Evolutionary conservation across 139 green algal species (phyloP).

Genomic region (Zygnema cylindricum): DNA sequence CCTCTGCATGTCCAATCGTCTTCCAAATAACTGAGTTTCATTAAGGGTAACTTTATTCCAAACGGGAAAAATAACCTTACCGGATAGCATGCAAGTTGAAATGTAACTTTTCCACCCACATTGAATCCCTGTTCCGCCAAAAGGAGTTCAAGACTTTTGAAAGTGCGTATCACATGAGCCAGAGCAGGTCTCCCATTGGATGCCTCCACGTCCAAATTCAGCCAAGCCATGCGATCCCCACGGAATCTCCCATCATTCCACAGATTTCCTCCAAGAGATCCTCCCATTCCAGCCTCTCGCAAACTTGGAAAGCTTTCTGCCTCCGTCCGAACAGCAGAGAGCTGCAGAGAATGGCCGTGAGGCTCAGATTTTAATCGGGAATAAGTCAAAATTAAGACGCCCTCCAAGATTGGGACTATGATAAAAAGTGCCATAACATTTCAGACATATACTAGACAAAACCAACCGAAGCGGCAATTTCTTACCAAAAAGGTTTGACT

Average conservation of each 20-base stretch:
- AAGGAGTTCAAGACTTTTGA: background rate
- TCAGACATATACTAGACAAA: too few species aligned
- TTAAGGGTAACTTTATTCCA: background rate
- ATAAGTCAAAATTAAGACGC: too few species aligned
- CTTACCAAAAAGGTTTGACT: too few species aligned
- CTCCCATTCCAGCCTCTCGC: slow-evolving; percentile 15
- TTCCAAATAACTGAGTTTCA: too few species aligned
- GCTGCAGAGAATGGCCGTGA: slow-evolving; percentile 9
- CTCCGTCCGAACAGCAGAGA: background rate
- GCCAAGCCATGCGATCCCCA: slow-evolving; percentile 9
- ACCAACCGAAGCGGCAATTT: too few species aligned
- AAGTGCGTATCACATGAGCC: background rate
- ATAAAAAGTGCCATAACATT: too few species aligned
- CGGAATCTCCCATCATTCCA: slow-evolving; percentile 7
- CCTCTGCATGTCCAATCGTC: too few species aligned
- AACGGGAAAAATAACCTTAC: slow-evolving; percentile 28
- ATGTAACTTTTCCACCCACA: slow-evolving; percentile 68
- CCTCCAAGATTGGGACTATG: too few species aligned
- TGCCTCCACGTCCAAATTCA: background rate
- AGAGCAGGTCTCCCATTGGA: background rate
- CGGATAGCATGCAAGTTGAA: slow-evolving; percentile 77
- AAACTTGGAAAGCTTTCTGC: background rate
- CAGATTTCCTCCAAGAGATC: background rate
- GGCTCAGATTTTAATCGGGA: background rate
- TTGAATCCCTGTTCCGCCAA: slow-evolving; percentile 33